Percentiles rank a stretch among this genome's conserved stretches.
Evolutionary conservation across 768 basidiomycete genomes (phyloP).

Genomic region (Fomitopsis serialis): DNA sequence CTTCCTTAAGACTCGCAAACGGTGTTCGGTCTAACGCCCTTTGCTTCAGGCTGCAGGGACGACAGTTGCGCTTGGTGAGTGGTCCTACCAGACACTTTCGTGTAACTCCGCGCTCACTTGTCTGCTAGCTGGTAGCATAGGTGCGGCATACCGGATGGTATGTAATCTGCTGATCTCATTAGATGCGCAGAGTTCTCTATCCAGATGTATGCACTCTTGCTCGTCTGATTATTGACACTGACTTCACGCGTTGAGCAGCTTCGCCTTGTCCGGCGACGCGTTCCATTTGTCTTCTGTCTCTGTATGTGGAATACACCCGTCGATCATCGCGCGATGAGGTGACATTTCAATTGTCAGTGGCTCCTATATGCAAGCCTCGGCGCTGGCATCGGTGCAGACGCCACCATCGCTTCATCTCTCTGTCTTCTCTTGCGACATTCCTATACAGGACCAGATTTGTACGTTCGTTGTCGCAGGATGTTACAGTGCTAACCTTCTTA

Average conservation of each 20-base stretch:
- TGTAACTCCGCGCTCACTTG: too few species aligned
- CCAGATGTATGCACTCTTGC: not conserved
- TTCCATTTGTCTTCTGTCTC: not conserved
- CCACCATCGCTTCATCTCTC: slow-evolving; percentile 18
- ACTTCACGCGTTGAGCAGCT: not conserved
- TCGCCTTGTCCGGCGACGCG: not conserved
- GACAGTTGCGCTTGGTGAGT: slow-evolving; percentile 1
- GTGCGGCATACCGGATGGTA: not conserved
- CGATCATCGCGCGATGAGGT: too few species aligned
- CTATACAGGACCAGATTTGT: slow-evolving; percentile 9
- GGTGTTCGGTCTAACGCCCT: too few species aligned
- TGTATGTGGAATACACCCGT: too few species aligned
- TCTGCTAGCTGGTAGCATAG: slow-evolving; percentile 2
- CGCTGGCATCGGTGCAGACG: slow-evolving; percentile 16
- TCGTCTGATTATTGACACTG: not conserved
- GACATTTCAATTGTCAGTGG: slow-evolving; percentile 5
- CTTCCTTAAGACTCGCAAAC: not conserved
- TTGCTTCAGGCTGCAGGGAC: not conserved
- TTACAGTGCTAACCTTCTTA: not conserved
- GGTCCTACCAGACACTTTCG: not conserved
- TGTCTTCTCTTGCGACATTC: slow-evolving; percentile 13
- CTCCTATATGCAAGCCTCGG: slow-evolving; percentile 20
- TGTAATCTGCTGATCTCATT: not conserved
- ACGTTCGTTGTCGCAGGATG: not conserved
- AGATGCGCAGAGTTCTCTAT: not conserved